These are phyloP conservation scores for Ceratocystis alfenasii DNA, from an alignment of 2,329 filamentous ascomycete genomes.

Conservation along the genomic window DNA sequence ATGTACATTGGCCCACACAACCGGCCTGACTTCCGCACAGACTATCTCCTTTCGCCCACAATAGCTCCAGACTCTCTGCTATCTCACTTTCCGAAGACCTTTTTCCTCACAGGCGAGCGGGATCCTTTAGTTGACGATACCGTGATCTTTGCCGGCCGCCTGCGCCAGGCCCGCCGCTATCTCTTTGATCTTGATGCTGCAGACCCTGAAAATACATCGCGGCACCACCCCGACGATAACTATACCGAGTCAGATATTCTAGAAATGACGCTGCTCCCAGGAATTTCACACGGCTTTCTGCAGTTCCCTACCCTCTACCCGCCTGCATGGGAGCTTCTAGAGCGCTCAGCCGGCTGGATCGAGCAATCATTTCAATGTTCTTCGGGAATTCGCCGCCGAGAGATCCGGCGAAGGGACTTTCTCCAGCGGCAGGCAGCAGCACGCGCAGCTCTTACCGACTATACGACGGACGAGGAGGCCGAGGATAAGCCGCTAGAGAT, in stretches of 20 bases:
- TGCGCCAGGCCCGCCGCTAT: constrained; percentile 45
- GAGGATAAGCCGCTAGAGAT: constrained; percentile 79
- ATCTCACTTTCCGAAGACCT: constrained; percentile 81
- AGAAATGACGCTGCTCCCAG: constrained; percentile 76
- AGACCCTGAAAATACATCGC: neutral
- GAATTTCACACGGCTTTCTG: constrained; percentile 85
- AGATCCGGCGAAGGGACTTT: constrained; percentile 10
- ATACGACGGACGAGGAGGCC: constrained; percentile 33
- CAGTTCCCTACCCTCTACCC: constrained; percentile 84
- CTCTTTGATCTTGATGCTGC: constrained; percentile 21
- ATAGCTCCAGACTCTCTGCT: constrained; percentile 77
- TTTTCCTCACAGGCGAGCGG: constrained; percentile 86
- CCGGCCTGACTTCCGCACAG: constrained; percentile 80
- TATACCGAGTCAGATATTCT: constrained; percentile 30
- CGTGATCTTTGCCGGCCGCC: constrained; percentile 80
- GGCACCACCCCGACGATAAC: constrained; percentile 33
- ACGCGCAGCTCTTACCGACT: constrained; percentile 1
- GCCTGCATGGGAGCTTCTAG: constrained; percentile 79
- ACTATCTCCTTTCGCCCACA: constrained; percentile 82
- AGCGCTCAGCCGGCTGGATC: constrained; percentile 70
- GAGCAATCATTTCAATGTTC: constrained; percentile 51
- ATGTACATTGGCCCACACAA: constrained; percentile 91
- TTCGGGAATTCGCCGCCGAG: constrained; percentile 14
- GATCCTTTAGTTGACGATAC: constrained; percentile 95
- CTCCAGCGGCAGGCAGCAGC: constrained; percentile 12